Evolutionary conservation across 2,329 filamentous ascomycete species (phyloP).

Genomic region (Fusarium musae): DNA sequence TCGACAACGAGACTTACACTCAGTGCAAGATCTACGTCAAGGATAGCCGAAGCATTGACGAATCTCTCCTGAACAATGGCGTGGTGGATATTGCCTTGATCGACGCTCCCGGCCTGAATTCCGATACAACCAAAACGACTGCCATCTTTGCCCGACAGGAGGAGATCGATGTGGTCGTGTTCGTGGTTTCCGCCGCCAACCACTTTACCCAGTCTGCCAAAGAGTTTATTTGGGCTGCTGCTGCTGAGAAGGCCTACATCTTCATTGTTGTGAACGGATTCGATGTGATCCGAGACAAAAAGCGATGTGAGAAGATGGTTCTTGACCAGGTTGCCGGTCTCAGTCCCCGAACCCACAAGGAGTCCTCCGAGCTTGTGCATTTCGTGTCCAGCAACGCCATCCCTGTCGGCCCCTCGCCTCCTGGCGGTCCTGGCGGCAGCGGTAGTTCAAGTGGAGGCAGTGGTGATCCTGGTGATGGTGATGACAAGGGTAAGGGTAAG

Average conservation of each 20-base stretch:
- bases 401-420: constrained; percentile 72
- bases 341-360: constrained; percentile 94
- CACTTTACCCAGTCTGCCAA: constrained; percentile 98
- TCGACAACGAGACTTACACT: constrained; percentile 87
- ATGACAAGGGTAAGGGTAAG: constrained; percentile 82
- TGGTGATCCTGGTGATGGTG: constrained; percentile 65
- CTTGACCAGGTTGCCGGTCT: constrained; percentile 87
- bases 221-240: constrained; percentile 96
- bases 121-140: constrained; percentile 95
- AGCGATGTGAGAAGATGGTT: constrained; percentile 91
- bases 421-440: constrained; percentile 65
- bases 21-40: constrained; percentile 98
- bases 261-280: constrained; percentile 99
- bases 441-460: constrained; percentile 65
- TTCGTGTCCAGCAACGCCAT: constrained; percentile 98
- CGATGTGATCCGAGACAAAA: constrained; percentile 91
- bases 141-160: constrained; percentile 97
- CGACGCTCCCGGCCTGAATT: constrained; percentile 94
- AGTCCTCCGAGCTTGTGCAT: constrained; percentile 91
- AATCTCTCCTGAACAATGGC: constrained; percentile 95
- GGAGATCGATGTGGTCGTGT: constrained; percentile 98
- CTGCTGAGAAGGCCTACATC: constrained; percentile 96
- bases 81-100: constrained; percentile 98
- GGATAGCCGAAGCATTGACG: constrained; percentile 87
- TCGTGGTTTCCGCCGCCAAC: constrained; percentile 96